Base-by-base conservation (phyloP, 1,284 basidiomycete species). In the Melanopsichium pennsylvanicum region DNA sequence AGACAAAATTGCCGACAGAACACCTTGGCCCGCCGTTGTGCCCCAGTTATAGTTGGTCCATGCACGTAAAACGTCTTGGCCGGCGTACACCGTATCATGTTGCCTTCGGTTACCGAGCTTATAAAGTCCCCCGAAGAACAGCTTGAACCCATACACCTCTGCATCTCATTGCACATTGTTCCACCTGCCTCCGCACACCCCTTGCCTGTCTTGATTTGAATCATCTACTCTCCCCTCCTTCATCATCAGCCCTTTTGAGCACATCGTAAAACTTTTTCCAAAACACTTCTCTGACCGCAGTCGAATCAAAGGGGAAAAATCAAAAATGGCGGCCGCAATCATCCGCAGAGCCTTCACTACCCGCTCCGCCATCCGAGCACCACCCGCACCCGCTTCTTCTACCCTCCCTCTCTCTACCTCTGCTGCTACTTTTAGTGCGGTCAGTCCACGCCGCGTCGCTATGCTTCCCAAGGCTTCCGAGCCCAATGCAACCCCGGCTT, bases 351-450 rank as follows among this genome's bases (percentile, higher is more conserved):
- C 58, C 19, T 68, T 68, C 35, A 54, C 64, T 13, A 61, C 64
- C 31, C 57, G 64, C 22, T 68, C 64, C 0, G 58, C 58, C 27
- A 61, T 68, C 35, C 58, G 64, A 16, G 64, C 64, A 1, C 64
- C 64, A 19, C 64, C 64, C 7, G 58, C 64, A 4, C 64, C 64
- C 18, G 38, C 35, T 13, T 61, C 54, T 1, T 43, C 58, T 11
- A 34, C 57, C 7, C 25, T 44, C 19, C 44, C 45, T 15, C 41
- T 50, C 19, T 21, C 50, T 10, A 49, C 42, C 37, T 19, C 36
- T 10, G 21, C 40, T 5, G 41, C 46, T 22, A n/a, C 44, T n/a
- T 49, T 40, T 18, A 54, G 34, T 22, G 26, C 36, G 15, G 35
- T 48, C n/a, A 35, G 49, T 8, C 22, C 44, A 5, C 58, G 64